Conservation (phyloP, 305 asterid genomes). For the Fraxinus dipetala region DNA sequence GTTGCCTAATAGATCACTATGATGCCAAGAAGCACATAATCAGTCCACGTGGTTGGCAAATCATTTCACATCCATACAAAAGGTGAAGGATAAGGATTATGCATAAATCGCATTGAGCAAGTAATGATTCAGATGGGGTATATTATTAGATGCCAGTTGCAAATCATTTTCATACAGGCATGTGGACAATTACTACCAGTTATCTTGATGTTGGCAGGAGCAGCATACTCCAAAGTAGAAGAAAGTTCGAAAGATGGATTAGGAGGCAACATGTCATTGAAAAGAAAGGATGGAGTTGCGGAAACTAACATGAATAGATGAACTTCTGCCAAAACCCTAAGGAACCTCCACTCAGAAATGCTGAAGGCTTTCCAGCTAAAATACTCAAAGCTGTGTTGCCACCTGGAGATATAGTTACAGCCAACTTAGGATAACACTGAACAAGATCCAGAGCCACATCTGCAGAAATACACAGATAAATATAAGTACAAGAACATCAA, state of each 20-base stretch:
- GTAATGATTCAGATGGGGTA: not conserved
- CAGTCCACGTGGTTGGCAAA: not conserved
- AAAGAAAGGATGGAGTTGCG: not conserved
- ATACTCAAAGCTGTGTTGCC: slow-evolving; percentile 37
- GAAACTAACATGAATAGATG: slow-evolving; percentile 36
- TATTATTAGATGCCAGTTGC: not conserved
- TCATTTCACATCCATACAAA: not conserved
- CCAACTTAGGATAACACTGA: slow-evolving; percentile 30
- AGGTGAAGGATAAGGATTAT: not conserved
- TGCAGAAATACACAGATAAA: slow-evolving; percentile 13
- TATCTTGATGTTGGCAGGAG: not conserved
- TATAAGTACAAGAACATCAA: not conserved
- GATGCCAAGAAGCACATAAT: not conserved
- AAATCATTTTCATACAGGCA: not conserved
- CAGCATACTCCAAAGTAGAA: not conserved
- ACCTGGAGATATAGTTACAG: slow-evolving; percentile 29
- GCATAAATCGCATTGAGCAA: not conserved
- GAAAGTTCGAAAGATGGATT: not conserved
- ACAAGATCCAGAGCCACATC: slow-evolving; percentile 41
- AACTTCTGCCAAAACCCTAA: slow-evolving; percentile 29
- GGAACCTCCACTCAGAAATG: slow-evolving; percentile 36
- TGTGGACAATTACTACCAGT: not conserved
- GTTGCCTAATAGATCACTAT: not conserved
- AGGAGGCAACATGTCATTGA: not conserved
- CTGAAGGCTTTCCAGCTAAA: slow-evolving; percentile 37